These are phyloP conservation scores for Eucalyptus tenuipes DNA, from an alignment of 345 rosid genomes.

Conservation along the genomic window DNA sequence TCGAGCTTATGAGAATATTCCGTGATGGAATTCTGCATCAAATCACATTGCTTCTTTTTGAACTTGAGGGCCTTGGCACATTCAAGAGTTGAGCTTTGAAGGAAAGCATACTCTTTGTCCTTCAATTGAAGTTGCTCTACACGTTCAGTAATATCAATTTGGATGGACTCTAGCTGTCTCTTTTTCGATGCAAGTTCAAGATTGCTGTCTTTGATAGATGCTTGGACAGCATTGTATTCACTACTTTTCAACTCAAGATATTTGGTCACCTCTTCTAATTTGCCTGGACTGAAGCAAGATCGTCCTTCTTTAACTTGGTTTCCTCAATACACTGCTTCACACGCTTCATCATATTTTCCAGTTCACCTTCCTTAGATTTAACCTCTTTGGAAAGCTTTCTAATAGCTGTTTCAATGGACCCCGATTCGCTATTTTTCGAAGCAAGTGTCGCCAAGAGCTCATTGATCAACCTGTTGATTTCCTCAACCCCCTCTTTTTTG, in stretches of 20 bases:
- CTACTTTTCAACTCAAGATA: neutral
- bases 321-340: neutral
- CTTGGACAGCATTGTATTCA: neutral
- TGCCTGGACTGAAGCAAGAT: neutral
- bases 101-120: neutral
- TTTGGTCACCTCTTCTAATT: neutral
- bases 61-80: neutral
- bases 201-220: neutral
- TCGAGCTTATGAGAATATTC: constrained; percentile 1
- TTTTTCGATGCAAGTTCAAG: neutral
- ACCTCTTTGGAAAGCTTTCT: neutral
- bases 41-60: constrained; percentile 8
- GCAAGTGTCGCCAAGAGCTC: neutral
- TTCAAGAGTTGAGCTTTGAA: neutral
- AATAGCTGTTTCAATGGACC: neutral
- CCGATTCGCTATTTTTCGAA: neutral
- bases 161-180: neutral
- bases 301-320: neutral
- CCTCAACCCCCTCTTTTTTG: neutral
- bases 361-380: neutral
- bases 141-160: neutral
- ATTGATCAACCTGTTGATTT: neutral
- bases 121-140: neutral
- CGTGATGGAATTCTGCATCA: neutral
- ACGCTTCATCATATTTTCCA: neutral